Base-by-base conservation (phyloP, 2,329 filamentous ascomycete genomes). In the Pseudogymnoascus verrucosus region DNA sequence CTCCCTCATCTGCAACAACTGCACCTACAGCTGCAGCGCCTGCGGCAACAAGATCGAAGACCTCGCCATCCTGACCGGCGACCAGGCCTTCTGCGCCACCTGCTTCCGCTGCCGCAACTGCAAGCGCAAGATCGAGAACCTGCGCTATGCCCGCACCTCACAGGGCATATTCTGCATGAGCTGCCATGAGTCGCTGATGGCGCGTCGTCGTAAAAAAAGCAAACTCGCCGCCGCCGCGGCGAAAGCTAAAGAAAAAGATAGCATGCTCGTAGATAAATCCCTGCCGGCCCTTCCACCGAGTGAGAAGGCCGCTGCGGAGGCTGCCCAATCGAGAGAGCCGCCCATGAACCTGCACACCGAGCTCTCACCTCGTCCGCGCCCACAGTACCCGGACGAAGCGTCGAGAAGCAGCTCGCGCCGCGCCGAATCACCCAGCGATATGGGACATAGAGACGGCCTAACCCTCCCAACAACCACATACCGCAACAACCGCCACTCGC, bases 151-250 rank as follows among this genome's bases (percentile, higher is more conserved):
- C 63, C 87, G 95, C 73, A 99, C 95, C 1, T 97, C 93, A 6
- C 95, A 98, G 76, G 95, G 95, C 65, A 99, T 99, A 70, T 98
- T 99, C 74, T 99, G 95, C 79, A 99, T 99, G 95, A 92, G 89
- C 72, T 99, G 95, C 75, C 95, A 99, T 74, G 95, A 99, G 77
- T 95, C 91, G 28, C 78, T 99, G 62, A 98, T 98, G 92, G 91
- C 93, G 60, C 84, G 93, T 67, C 84, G 93, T 68, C 85, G 91
- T 72, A 97, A 98, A 78, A 92, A 91, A 75, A 88, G 89, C 40
- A 92, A 91, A 75, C 84, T 87, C 62, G 81, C 83, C 44, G 23
- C 36, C 11, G 81, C 83, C 0, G 80, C 82, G 66, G 81, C 83
- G 60, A 87, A 87, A 70, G 76, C 81, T 61, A 80, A 84, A 70